Evolutionary conservation across 805 yeast species (phyloP), one percentile per base, ranked within the genome.

Genomic region (Metschnikowia proteae): DNA sequence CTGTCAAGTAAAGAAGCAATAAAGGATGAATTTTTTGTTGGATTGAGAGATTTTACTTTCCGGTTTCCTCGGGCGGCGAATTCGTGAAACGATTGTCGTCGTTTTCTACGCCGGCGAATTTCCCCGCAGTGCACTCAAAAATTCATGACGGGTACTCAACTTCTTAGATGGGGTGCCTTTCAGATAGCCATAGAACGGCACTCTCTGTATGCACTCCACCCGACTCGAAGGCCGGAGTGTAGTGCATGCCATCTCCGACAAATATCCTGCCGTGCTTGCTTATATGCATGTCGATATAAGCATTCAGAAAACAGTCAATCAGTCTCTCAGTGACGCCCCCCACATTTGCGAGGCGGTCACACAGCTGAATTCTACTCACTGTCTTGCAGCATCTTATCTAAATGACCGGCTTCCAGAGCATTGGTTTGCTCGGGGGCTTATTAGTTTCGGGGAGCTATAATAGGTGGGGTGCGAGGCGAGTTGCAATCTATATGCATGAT

Each of bases 121-220:
- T 40, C 43, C 43, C 43, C 43, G 43, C 43, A 31, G 43, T 31
- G 43, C 43, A 40, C 43, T 28, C 43, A 40, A 40, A 40, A 40
- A 31, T 40, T 13, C 43, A 13, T 30, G 31, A 40, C 11, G 43
- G 43, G 43, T 31, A 40, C 36, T 40, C 35, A 40, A 23, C 17
- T 31, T 40, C 32, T 31, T 5, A 25, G 36, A 36, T 40, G 43
- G 36, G 43, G 33, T 3, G 29, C 35, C 9, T 40, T 25, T 32
- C n/a, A 13, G 36, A 31, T 40, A 23, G 36, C 23, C 28, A n/a
- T 13, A n/a, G 34, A 40, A 13, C 43, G 27, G 29, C 35, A 28
- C 36, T 10, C 13, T 13, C 22, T 40, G 29, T 31, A 29, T 40
- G 43, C 43, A 40, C 43, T 40, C n/a, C n/a, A n/a, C n/a, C n/a